Evolutionary conservation across 2,329 filamentous ascomycete genomes (phyloP).

Genomic region (Diaporthe helianthi): DNA sequence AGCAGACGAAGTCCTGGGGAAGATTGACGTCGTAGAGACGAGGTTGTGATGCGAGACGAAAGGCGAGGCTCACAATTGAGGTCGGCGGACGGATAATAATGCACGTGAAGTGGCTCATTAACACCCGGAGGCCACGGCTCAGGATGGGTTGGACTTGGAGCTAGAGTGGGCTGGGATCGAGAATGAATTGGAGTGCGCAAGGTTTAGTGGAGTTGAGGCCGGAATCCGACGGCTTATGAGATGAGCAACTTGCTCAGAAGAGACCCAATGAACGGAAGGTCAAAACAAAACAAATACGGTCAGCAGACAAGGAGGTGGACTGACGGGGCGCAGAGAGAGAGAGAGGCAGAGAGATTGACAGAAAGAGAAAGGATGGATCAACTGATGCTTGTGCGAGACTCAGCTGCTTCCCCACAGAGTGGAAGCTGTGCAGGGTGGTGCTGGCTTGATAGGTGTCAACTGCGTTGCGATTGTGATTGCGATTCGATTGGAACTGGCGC

Average conservation of each 20-base stretch:
- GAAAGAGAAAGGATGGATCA: constrained; percentile 5
- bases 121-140: constrained; percentile 20
- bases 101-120: constrained; percentile 6
- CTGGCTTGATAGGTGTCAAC: constrained; percentile 14
- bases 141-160: background rate
- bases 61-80: background rate
- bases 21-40: background rate
- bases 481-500: constrained; percentile 16
- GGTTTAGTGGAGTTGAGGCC: constrained; percentile 7
- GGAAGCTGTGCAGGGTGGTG: constrained; percentile 18
- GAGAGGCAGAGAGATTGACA: background rate
- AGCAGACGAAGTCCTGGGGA: background rate
- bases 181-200: background rate
- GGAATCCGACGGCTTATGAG: constrained; percentile 16
- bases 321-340: background rate
- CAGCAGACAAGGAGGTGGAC: background rate
- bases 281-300: background rate
- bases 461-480: background rate
- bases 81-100: constrained; percentile 2
- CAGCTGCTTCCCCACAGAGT: constrained; percentile 20
- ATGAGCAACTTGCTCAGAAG: constrained; percentile 15
- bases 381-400: constrained; percentile 26
- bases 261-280: background rate
- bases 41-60: background rate
- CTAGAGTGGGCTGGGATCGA: background rate